Evolutionary conservation across 2,329 filamentous ascomycete genomes (phyloP), one percentile per base, ranked within the genome.

Genomic region (Neofusicoccum ribis): DNA sequence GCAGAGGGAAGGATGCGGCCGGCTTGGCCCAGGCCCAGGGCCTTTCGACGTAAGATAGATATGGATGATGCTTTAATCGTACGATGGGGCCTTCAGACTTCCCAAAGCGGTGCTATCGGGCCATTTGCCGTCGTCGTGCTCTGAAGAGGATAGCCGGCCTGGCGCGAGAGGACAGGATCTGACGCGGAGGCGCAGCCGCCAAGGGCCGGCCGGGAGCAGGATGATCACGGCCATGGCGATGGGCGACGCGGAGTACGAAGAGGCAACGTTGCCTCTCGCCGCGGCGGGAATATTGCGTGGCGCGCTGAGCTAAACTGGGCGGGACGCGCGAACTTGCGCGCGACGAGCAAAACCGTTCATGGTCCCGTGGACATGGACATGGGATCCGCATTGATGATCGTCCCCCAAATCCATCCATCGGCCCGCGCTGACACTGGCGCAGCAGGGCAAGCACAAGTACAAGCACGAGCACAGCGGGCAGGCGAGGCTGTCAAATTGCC

Each of bases 331-430:
- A 59, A 44, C 54, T 59, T 59, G 54, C 54, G 39, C 54, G 23
- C 54, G 27, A 59, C 8, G 27, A 59, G 54, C 46, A 59, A 60
- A 60, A 60, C 52, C 52, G 34, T 60, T 60, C 41, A 60, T 60
- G 56, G 56, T 46, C 56, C 56, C 56, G 56, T 60, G 56, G 56
- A 49, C 56, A 60, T 60, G 56, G 56, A 60, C 56, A 60, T 47
- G 56, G 56, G 56, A 60, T 60, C 56, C 56, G 56, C 56, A 49
- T 47, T 46, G 56, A 60, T 60, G 56, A 60, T 60, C 56, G 44
- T 31, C 14, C 41, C 43, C 43, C 27, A 60, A 59, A 23, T 60
- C 52, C 56, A 60, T 60, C 56, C 41, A 39, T 46, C 41, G 41
- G 56, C 56, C 56, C 43, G 56, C 56, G 43, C n/a, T 47, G 43